These are phyloP conservation scores for Lanmaoa pseudosensibilis DNA, from an alignment of 768 basidiomycete genomes.

Conservation along the genomic window DNA sequence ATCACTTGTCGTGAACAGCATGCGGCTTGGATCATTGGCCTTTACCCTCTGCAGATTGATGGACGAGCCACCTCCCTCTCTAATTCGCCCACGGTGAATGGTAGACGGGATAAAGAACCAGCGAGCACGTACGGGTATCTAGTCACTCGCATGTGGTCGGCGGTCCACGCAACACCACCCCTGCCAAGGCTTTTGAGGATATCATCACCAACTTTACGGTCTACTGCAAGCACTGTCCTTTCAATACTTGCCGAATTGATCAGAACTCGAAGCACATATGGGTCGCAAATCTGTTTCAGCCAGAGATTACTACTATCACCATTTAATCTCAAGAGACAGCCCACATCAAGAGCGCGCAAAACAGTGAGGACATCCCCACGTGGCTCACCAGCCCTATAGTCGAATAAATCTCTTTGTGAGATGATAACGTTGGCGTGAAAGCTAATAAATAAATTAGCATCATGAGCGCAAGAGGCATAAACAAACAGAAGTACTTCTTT, in stretches of 20 bases:
- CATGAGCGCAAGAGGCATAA: background rate
- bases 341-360: constrained; percentile 77
- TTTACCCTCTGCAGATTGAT: constrained; percentile 35
- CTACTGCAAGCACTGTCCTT: constrained; percentile 59
- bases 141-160: constrained; percentile 60
- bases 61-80: constrained; percentile 69
- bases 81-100: constrained; percentile 25
- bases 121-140: constrained; percentile 57
- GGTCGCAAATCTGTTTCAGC: constrained; percentile 62
- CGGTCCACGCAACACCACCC: constrained; percentile 63
- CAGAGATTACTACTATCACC: background rate
- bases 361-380: constrained; percentile 63
- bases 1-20: constrained; percentile 57
- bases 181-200: constrained; percentile 42
- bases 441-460: constrained; percentile 37
- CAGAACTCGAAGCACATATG: constrained; percentile 74
- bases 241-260: constrained; percentile 79
- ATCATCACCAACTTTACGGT: constrained; percentile 63
- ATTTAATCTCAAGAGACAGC: constrained; percentile 14
- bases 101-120: background rate
- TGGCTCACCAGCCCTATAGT: constrained; percentile 75
- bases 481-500: constrained; percentile 59
- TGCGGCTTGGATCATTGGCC: constrained; percentile 38
- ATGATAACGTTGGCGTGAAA: constrained; percentile 55
- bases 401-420: constrained; percentile 74